Evolutionary conservation across 2,329 filamentous ascomycete species (phyloP).

Genomic region (Curvularia spicifera): DNA sequence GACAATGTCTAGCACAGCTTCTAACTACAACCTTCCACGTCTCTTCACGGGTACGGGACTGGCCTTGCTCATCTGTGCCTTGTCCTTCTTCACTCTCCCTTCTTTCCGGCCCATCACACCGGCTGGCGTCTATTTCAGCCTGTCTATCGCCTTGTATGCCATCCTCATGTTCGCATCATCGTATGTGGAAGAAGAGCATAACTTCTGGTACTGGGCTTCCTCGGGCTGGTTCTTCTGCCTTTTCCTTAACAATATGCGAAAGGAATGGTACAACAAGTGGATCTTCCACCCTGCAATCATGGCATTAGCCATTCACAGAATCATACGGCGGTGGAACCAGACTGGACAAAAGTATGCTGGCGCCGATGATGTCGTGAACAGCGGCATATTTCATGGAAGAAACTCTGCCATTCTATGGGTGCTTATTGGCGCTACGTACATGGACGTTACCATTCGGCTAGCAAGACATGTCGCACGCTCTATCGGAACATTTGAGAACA

Average conservation of each 20-base stretch:
- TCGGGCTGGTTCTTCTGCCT: constrained; percentile 69
- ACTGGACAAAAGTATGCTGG: constrained; percentile 96
- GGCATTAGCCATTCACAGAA: constrained; percentile 67
- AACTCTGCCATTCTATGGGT: constrained; percentile 70
- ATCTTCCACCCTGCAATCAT: constrained; percentile 49
- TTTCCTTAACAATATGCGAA: constrained; percentile 49
- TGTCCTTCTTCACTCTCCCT: constrained; percentile 44
- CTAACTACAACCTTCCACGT: constrained; percentile 80
- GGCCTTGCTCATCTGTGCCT: constrained; percentile 54
- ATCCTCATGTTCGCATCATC: constrained; percentile 98
- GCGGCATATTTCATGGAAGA: constrained; percentile 59
- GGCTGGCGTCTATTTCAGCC: constrained; percentile 50
- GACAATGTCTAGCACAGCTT: constrained; percentile 86
- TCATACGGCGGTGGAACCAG: constrained; percentile 88
- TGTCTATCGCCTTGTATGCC: constrained; percentile 63
- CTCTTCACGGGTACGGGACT: constrained; percentile 58
- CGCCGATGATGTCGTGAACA: constrained; percentile 82
- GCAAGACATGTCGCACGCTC: constrained; percentile 42
- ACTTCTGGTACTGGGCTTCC: constrained; percentile 95
- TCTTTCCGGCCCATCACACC: constrained; percentile 58
- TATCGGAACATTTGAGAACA: constrained; percentile 31
- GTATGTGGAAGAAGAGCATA: constrained; percentile 97
- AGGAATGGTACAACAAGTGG: constrained; percentile 34
- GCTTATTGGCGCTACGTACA: constrained; percentile 73
- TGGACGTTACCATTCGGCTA: constrained; percentile 61